Conservation (phyloP, 2,329 filamentous ascomycete genomes). For the Colletotrichum karsti region DNA sequence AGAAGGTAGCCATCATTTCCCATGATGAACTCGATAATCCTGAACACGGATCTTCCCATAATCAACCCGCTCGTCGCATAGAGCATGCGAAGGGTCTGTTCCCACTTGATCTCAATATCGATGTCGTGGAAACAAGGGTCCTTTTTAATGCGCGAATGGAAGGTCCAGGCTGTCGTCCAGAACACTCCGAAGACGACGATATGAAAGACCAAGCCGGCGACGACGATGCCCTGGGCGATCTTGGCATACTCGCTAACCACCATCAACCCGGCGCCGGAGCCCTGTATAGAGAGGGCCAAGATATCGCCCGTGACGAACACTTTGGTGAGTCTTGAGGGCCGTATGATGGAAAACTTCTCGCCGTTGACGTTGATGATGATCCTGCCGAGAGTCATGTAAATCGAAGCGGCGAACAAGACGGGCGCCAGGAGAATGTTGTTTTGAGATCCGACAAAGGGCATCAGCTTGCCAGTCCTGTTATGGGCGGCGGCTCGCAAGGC, state of each 20-base stretch:
- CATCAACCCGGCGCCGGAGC: conserved; percentile 38
- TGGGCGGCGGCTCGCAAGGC: conserved; percentile 33
- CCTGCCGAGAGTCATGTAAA: conserved; percentile 55
- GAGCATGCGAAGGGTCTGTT: conserved; percentile 10
- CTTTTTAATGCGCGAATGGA: neutral
- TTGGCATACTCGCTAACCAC: conserved; percentile 40
- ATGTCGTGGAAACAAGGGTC: conserved; percentile 2
- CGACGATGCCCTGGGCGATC: conserved; percentile 43
- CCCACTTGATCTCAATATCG: neutral
- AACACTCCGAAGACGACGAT: conserved; percentile 63
- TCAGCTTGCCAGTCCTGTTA: conserved; percentile 32
- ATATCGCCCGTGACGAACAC: conserved; percentile 63
- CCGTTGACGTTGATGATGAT: conserved; percentile 47
- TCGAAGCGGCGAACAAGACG: conserved; percentile 53
- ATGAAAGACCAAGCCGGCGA: conserved; percentile 65
- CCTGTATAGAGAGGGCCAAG: conserved; percentile 42
- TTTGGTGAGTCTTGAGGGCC: conserved; percentile 54
- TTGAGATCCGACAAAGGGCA: conserved; percentile 41
- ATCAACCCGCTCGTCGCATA: conserved; percentile 32
- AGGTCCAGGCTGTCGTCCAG: conserved; percentile 36
- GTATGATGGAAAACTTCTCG: conserved; percentile 42
- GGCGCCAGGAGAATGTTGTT: conserved; percentile 43
- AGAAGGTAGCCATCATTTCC: conserved; percentile 50
- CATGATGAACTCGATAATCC: conserved; percentile 57
- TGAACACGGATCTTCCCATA: conserved; percentile 52